phyloP scores from a whole-genome alignment of 148 eudicot genomes.

The Pouteria glomerata region DNA sequence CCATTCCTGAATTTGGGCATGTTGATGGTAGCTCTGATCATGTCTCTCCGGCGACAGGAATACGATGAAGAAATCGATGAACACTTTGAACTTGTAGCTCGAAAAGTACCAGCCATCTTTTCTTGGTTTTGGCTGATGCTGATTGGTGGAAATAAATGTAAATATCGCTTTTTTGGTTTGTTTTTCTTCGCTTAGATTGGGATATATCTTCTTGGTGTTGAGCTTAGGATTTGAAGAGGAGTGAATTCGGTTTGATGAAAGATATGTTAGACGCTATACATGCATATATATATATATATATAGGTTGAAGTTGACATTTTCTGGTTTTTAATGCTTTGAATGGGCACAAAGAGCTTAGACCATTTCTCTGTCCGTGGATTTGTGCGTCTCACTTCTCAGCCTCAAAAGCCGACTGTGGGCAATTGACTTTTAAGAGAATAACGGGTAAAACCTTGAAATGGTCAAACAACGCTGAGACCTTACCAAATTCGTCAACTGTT shows the following conservation, averaged over 20 bases:
- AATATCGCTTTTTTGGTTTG: too few relatives aligned
- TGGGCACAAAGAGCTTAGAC: not conserved
- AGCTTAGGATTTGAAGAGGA: not conserved
- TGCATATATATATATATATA: too few relatives aligned
- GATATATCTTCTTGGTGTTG: not conserved
- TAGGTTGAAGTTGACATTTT: not conserved
- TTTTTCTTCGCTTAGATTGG: not conserved
- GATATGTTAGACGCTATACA: not conserved
- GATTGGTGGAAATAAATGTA: not conserved
- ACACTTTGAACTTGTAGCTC: slow-evolving; percentile 7
- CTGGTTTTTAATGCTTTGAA: not conserved
- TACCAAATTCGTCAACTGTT: too few relatives aligned
- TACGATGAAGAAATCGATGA: not conserved
- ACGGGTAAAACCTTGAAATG: not conserved
- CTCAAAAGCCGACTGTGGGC: too few relatives aligned
- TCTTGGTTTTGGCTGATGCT: not conserved
- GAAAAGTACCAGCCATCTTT: slow-evolving; percentile 22
- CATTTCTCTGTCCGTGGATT: not conserved
- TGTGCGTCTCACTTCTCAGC: not conserved
- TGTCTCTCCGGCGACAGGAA: not conserved
- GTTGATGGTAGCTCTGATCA: not conserved
- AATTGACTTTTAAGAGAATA: not conserved
- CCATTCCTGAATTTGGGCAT: not conserved
- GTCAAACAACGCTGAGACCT: too few relatives aligned
- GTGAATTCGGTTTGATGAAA: not conserved